These are phyloP conservation scores for Trematosphaeria pertusa DNA, from an alignment of 2,329 filamentous ascomycete genomes.

Conservation along the genomic window DNA sequence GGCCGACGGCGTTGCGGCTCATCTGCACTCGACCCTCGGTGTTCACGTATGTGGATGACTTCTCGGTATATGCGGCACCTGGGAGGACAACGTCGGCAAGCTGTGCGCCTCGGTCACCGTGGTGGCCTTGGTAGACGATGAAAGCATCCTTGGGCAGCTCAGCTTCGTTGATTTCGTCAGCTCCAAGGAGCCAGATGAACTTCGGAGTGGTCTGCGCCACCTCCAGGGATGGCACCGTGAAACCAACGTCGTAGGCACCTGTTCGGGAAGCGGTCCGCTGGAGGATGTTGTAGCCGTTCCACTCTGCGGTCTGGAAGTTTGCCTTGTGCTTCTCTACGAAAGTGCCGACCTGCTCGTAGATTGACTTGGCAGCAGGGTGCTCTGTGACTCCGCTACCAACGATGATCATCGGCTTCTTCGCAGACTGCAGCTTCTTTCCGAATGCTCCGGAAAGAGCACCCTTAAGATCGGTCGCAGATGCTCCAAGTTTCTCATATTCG, in stretches of 20 bases:
- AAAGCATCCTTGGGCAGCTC: constrained; percentile 97
- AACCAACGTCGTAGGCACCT: constrained; percentile 95
- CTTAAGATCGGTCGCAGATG: constrained; percentile 81
- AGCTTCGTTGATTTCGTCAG: constrained; percentile 83
- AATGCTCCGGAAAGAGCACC: constrained; percentile 83
- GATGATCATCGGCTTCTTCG: constrained; percentile 95
- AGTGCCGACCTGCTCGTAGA: constrained; percentile 86
- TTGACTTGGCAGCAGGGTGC: constrained; percentile 87
- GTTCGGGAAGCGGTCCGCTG: constrained; percentile 91
- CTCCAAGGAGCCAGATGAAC: constrained; percentile 95
- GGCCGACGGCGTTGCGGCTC: constrained; percentile 84
- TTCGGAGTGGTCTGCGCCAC: constrained; percentile 89
- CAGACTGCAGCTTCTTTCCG: constrained; percentile 87
- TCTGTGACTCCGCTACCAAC: constrained; percentile 92
- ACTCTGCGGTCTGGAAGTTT: constrained; percentile 87
- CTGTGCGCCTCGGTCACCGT: constrained; percentile 92
- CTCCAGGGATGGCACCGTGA: constrained; percentile 81
- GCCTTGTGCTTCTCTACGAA: constrained; percentile 94
- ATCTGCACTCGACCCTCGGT: constrained; percentile 96
- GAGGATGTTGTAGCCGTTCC: constrained; percentile 97
- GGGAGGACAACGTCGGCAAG: constrained; percentile 93
- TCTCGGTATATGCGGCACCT: constrained; percentile 95
- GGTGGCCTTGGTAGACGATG: constrained; percentile 97
- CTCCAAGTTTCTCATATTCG: constrained; percentile 89
- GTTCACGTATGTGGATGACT: constrained; percentile 95